Evolutionary conservation across 352 stramenopile species (phyloP).

Genomic region (Globisporangium echinulatum): DNA sequence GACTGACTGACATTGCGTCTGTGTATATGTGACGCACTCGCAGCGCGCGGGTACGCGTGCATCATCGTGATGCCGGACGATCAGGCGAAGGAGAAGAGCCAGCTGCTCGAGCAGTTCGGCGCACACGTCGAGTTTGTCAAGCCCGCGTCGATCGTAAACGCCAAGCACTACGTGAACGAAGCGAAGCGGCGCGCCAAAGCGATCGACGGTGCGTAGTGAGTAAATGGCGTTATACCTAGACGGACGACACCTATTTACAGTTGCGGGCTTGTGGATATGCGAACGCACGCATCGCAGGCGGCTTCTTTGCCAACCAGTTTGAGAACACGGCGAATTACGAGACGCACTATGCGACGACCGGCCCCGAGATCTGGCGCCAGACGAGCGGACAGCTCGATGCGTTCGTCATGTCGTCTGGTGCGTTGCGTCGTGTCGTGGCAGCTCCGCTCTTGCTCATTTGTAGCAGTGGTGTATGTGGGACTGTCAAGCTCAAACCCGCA

Average conservation of each 20-base stretch:
- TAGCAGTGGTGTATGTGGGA: background rate
- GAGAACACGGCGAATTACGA: constrained; percentile 96
- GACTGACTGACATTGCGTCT: background rate
- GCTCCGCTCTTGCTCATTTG: too few relatives aligned
- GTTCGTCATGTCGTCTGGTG: constrained; percentile 97
- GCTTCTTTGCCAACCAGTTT: constrained; percentile 98
- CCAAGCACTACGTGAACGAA: constrained; percentile 97
- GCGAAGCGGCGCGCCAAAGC: constrained; percentile 81
- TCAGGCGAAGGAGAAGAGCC: constrained; percentile 90
- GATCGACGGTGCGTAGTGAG: constrained; percentile 42
- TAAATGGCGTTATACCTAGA: background rate
- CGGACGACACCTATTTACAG: background rate
- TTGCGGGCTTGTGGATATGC: background rate
- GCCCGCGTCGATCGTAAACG: constrained; percentile 94
- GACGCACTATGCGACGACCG: constrained; percentile 92
- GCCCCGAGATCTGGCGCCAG: constrained; percentile 94
- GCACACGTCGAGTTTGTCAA: constrained; percentile 87
- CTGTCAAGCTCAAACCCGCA: background rate
- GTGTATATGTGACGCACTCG: too few relatives aligned
- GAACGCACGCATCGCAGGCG: constrained; percentile 29
- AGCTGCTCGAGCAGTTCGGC: constrained; percentile 75
- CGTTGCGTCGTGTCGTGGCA: background rate
- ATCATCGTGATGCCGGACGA: constrained; percentile 98
- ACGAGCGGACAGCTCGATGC: constrained; percentile 89
- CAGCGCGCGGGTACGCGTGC: constrained; percentile 90